Percentiles rank a stretch among this genome's conserved stretches.
Evolutionary conservation across 352 stramenopile species (phyloP).

Genomic region (Globisporangium recalcitrans): DNA sequence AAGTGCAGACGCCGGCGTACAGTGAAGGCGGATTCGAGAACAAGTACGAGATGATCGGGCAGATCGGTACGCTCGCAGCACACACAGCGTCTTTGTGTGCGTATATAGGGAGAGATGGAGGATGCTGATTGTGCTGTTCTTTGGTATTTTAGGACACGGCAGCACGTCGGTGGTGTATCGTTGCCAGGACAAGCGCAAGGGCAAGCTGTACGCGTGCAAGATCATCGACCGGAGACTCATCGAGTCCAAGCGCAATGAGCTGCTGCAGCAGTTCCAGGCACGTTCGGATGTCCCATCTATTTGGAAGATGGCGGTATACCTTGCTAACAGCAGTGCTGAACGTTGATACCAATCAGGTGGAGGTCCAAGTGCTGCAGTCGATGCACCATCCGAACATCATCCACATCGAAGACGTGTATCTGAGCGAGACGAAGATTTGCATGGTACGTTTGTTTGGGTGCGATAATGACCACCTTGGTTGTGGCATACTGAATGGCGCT

Average conservation of each 20-base stretch:
- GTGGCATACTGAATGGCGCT: background rate
- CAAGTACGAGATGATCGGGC: conserved; percentile 80
- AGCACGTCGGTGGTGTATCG: conserved; percentile 84
- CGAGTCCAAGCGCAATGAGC: conserved; percentile 63
- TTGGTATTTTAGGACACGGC: conserved; percentile 48
- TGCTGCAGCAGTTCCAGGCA: conserved; percentile 87
- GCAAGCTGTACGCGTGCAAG: conserved; percentile 69
- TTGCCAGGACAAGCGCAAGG: conserved; percentile 59
- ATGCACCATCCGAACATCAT: conserved; percentile 90
- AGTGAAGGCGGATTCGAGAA: conserved; percentile 64
- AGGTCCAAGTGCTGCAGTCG: conserved; percentile 88
- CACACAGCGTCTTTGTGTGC: background rate
- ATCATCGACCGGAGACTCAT: conserved; percentile 83
- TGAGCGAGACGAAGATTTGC: conserved; percentile 81
- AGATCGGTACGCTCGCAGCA: conserved; percentile 61
- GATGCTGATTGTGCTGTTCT: background rate
- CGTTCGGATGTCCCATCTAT: background rate
- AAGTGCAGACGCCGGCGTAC: conserved; percentile 63
- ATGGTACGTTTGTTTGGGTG: conserved; percentile 36
- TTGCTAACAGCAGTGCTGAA: background rate
- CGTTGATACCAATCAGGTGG: conserved; percentile 38
- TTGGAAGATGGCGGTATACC: background rate
- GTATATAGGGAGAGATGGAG: too few species aligned
- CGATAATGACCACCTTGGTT: background rate
- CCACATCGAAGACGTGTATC: conserved; percentile 82